Evolutionary conservation across 176 grass and related monocot species (phyloP).

Genomic region (Paspalum notatum): DNA sequence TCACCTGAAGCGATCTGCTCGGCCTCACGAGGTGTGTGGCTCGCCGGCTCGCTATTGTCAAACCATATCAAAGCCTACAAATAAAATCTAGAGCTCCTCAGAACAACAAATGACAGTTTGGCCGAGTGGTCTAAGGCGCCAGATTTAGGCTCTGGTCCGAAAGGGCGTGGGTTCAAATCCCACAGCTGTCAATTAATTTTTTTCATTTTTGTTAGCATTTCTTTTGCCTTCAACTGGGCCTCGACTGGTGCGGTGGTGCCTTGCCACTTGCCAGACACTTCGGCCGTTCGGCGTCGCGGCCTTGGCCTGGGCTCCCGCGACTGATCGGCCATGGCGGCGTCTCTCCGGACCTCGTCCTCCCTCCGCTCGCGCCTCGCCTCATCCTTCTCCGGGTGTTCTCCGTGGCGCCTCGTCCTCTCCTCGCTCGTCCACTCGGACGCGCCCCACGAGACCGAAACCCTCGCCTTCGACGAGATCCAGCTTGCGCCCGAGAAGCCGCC

Average conservation of each 20-base stretch:
- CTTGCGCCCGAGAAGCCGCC: slow-evolving; percentile 56
- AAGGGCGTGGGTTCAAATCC: slow-evolving; percentile 99
- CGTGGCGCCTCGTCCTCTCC: slow-evolving; percentile 55
- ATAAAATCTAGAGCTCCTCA: accelerated
- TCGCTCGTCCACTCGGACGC: slow-evolving; percentile 40
- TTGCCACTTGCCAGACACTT: no score
- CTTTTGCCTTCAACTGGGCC: neutral
- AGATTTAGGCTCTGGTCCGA: slow-evolving; percentile 99
- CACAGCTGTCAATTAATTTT: slow-evolving; percentile 50
- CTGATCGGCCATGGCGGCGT: slow-evolving; percentile 60
- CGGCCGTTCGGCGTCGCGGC: neutral
- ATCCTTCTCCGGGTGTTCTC: slow-evolving; percentile 27
- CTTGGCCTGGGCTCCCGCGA: slow-evolving; percentile 12
- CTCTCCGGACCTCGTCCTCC: slow-evolving; percentile 51
- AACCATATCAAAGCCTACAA: neutral
- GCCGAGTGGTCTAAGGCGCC: slow-evolving; percentile 99
- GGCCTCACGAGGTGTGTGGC: neutral
- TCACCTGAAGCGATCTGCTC: neutral
- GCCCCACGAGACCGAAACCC: slow-evolving; percentile 59
- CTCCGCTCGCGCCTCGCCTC: slow-evolving; percentile 51
- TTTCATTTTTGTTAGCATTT: neutral
- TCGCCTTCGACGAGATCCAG: slow-evolving; percentile 88
- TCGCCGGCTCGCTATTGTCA: neutral
- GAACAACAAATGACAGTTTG: slow-evolving; percentile 56
- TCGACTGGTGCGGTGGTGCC: no score